Evolutionary conservation across 2,329 filamentous ascomycete species (phyloP), one percentile per base, ranked within the genome.

Genomic region (Scopulariopsis brevicaulis): DNA sequence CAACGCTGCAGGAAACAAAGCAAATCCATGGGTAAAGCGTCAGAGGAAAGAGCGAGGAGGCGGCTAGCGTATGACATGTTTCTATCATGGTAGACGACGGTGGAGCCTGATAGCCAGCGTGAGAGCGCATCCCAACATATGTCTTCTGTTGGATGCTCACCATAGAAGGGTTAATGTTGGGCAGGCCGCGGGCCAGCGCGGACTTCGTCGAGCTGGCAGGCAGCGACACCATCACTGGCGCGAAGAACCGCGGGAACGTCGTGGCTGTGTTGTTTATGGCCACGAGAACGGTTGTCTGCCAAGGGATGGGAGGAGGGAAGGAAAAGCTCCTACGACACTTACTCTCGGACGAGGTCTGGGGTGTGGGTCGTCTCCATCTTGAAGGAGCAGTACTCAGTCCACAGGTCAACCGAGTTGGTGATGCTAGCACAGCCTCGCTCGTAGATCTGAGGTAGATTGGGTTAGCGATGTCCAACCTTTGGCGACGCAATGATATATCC

Each of bases 311-410:
- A 24, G 20, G 55, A 53, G 48, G 84, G 80, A 79, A 80, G 79
- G 79, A 85, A 85, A 57, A 37, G 48, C 18, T 76, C 75, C 73
- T 70, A 65, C 63, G 62, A 74, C 82, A 97, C 94, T 97, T 96
- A 99, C 94, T 97, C 94, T 96, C 94, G 87, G 77, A 96, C 95
- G 73, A 95, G 82, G 70, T 95, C 89, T 67, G 90, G 83, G 70
- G 96, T 91, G 75, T 99, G 94, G 65, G 89, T 94, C 59, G 94
- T 97, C 71, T 97, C 91, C 76, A 94, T 91, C 73, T 97, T 97
- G 83, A 97, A 97, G 67, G 86, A 83, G 77, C 93, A 97, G 77
- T 96, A 99, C 67, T 96, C 92, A 57, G 90, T 89, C 94, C 94
- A 99, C 60, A 99, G 79, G 70, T 99, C 94, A 67, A 96, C 92